Conservation (phyloP, 768 basidiomycete species). For the Mycena chlorophos region DNA sequence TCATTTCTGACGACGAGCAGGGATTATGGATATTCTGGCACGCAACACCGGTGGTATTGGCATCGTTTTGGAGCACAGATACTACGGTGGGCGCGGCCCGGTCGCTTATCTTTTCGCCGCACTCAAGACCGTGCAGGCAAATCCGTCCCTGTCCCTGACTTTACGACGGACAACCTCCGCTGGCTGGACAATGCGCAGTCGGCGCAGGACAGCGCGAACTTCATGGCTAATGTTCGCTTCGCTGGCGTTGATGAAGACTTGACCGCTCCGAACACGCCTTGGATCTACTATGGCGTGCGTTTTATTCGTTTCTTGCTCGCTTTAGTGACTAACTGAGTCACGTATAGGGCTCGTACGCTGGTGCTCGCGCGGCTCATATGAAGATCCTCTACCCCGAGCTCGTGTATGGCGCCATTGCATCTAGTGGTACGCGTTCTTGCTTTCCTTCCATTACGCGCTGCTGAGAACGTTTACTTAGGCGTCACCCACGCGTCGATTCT, state of each 20-base stretch:
- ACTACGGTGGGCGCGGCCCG: slow-evolving; percentile 59
- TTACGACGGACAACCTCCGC: slow-evolving; percentile 80
- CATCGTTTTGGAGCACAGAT: slow-evolving; percentile 90
- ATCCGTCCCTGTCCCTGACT: slow-evolving; percentile 73
- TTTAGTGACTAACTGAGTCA: slow-evolving; percentile 10
- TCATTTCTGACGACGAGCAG: neutral
- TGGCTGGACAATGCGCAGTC: slow-evolving; percentile 91
- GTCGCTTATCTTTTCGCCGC: slow-evolving; percentile 5
- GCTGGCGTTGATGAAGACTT: slow-evolving; percentile 67
- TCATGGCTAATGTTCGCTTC: slow-evolving; percentile 82
- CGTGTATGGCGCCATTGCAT: slow-evolving; percentile 88
- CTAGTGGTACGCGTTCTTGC: slow-evolving; percentile 58
- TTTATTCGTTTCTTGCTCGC: neutral
- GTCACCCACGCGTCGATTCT: slow-evolving; percentile 83
- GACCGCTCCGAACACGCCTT: slow-evolving; percentile 71
- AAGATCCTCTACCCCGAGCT: slow-evolving; percentile 81
- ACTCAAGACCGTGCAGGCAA: slow-evolving; percentile 43
- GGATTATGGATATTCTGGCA: slow-evolving; percentile 84
- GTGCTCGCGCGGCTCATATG: slow-evolving; percentile 93
- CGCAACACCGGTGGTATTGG: slow-evolving; percentile 85
- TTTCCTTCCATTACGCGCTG: neutral
- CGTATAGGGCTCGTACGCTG: slow-evolving; percentile 81
- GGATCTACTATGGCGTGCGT: slow-evolving; percentile 92
- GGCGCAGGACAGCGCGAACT: slow-evolving; percentile 87
- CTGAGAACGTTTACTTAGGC: slow-evolving; percentile 37